Conservation (phyloP, 352 stramenopile genomes). For the Pythium plurisporium region DNA sequence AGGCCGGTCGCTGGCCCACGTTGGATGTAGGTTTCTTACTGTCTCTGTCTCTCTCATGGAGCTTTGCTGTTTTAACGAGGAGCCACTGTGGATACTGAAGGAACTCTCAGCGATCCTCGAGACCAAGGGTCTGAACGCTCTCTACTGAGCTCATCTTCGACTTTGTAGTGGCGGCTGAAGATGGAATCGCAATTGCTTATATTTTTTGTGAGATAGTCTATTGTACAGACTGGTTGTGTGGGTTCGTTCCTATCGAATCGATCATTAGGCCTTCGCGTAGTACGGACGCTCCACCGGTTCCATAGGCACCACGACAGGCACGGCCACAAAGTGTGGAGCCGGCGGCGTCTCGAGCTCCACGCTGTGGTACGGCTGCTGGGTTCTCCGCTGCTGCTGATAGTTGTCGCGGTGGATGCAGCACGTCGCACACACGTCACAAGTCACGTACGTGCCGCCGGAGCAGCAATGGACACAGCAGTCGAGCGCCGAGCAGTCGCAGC, state of each 20-base stretch:
- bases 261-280: not conserved
- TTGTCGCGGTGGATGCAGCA: not conserved
- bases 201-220: not conserved
- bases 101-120: constrained; percentile 22
- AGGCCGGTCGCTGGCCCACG: constrained; percentile 58
- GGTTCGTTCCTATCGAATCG: not conserved
- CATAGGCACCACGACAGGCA: not conserved
- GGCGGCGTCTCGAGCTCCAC: not conserved
- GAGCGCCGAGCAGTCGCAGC: not conserved
- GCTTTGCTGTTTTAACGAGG: not conserved
- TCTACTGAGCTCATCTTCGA: constrained; percentile 5
- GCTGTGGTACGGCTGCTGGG: not conserved
- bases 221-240: not conserved
- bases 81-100: not conserved
- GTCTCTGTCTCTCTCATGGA: not conserved
- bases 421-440: constrained; percentile 2
- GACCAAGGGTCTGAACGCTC: constrained; percentile 14
- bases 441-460: constrained; percentile 3
- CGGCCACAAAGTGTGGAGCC: not conserved
- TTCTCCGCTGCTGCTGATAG: not conserved
- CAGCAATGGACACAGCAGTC: not conserved
- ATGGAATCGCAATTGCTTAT: not conserved
- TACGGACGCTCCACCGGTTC: too few relatives aligned
- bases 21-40: constrained; percentile 58
- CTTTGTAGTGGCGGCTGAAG: not conserved